A percentile compares a stretch with the other conserved stretches of the same genome.
These are phyloP conservation scores for Chrysochromulina parva DNA, from an alignment of 78 protist species.

Conservation along the genomic window DNA sequence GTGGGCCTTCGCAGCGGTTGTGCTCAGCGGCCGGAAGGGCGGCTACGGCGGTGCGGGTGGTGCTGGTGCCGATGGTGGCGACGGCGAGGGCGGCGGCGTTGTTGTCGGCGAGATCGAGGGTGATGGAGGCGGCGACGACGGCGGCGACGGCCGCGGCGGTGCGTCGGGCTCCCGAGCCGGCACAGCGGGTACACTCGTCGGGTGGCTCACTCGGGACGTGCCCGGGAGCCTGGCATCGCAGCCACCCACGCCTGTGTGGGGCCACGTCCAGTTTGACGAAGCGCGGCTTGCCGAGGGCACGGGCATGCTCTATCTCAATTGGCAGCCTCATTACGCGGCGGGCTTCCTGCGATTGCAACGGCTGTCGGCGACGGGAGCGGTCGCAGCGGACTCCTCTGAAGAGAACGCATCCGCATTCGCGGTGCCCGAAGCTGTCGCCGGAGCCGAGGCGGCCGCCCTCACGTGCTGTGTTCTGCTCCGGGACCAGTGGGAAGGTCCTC, in stretches of 20 bases:
- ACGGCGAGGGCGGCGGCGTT: too few relatives aligned
- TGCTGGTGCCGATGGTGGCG: too few relatives aligned
- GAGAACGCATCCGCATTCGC: too few relatives aligned
- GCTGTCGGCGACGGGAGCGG: too few relatives aligned
- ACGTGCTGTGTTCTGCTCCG: not conserved
- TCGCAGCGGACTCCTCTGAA: too few relatives aligned
- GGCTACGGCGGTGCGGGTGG: too few relatives aligned
- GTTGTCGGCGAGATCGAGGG: too few relatives aligned
- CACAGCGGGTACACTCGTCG: not conserved
- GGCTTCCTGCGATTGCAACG: not conserved
- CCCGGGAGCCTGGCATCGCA: not conserved
- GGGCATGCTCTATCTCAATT: not conserved
- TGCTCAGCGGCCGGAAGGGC: too few relatives aligned
- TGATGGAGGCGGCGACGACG: too few relatives aligned
- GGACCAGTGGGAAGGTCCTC: not conserved
- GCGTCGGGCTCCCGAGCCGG: not conserved
- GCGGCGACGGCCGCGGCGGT: too few relatives aligned
- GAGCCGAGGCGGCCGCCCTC: not conserved
- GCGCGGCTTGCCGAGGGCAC: not conserved
- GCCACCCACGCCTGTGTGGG: not conserved
- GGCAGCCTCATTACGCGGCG: not conserved
- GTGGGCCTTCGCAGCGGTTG: not conserved
- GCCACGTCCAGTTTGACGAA: not conserved
- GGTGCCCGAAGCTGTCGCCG: not conserved
- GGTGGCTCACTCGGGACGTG: not conserved